phyloP scores from a whole-genome alignment of 768 basidiomycete genomes.

The Suillus weaverae region DNA sequence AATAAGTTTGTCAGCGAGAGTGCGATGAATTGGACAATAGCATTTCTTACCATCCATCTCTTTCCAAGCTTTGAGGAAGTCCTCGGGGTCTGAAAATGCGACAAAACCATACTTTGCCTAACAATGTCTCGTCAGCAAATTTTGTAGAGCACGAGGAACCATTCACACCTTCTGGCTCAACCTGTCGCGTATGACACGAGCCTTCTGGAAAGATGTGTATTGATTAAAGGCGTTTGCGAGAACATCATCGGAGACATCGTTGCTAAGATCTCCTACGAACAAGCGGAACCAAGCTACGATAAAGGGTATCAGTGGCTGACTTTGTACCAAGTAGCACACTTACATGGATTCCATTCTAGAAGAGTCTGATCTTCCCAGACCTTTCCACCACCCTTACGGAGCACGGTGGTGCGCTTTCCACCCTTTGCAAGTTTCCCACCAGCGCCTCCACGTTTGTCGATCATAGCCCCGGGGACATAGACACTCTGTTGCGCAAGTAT shows the following conservation, averaged over 20 bases:
- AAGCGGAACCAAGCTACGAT: constrained; percentile 89
- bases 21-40: not conserved
- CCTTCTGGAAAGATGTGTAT: constrained; percentile 92
- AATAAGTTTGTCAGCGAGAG: constrained; percentile 7
- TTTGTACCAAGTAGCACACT: constrained; percentile 29
- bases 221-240: constrained; percentile 91
- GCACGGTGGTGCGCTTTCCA: constrained; percentile 88
- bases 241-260: constrained; percentile 96
- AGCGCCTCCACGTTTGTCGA: constrained; percentile 82
- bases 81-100: constrained; percentile 97
- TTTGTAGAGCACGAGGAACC: not conserved
- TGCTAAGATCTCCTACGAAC: constrained; percentile 97
- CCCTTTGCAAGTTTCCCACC: constrained; percentile 87
- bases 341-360: constrained; percentile 96
- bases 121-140: constrained; percentile 7
- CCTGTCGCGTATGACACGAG: constrained; percentile 91
- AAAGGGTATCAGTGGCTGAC: constrained; percentile 11
- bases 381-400: constrained; percentile 94
- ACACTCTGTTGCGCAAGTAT: constrained; percentile 90
- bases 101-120: constrained; percentile 98
- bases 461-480: constrained; percentile 89
- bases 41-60: constrained; percentile 89
- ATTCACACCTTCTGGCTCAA: constrained; percentile 82
- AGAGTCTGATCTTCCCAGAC: constrained; percentile 98
- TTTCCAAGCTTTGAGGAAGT: constrained; percentile 98